Evolutionary conservation across 2,329 filamentous ascomycete genomes (phyloP).

Genomic region (Xylariomycetidae sp.): DNA sequence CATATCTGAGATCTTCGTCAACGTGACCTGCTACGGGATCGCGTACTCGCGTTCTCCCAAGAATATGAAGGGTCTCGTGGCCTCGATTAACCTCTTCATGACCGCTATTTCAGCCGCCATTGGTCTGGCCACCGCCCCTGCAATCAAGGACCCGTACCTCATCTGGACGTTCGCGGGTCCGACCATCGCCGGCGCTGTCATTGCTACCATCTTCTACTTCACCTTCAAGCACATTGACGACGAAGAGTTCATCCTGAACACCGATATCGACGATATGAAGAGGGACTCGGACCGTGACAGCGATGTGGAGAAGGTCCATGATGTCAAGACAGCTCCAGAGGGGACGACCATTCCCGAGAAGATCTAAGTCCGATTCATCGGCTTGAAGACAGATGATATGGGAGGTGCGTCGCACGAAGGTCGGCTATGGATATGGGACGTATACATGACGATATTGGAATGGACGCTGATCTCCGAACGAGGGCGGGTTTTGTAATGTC

Average conservation of each 20-base stretch:
- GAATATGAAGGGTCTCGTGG: conserved; percentile 77
- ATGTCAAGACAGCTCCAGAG: no score
- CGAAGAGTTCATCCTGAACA: conserved; percentile 26
- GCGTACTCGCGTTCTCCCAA: conserved; percentile 73
- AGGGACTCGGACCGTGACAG: conserved; percentile 21
- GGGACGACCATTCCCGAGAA: no score
- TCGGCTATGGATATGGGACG: no score
- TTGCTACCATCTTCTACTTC: conserved; percentile 25
- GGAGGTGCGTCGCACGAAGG: no score
- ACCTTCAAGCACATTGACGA: conserved; percentile 23
- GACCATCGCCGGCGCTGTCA: conserved; percentile 21
- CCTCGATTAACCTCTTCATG: conserved; percentile 66
- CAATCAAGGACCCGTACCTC: conserved; percentile 41
- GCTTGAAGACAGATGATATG: no score
- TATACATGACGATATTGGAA: no score
- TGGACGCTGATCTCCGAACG: no score
- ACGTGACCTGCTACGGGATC: conserved; percentile 64
- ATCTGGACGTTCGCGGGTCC: conserved; percentile 34
- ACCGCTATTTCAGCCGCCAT: conserved; percentile 65
- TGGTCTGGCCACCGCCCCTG: conserved; percentile 47
- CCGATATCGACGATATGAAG: conserved; percentile 24
- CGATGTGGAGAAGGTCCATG: conserved; percentile 16
- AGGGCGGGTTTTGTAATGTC: no score
- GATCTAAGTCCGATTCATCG: no score
- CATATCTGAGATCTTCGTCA: conserved; percentile 49